These are phyloP conservation scores for Ganoderma leucocontextum DNA, from an alignment of 1,284 basidiomycete species.

Conservation along the genomic window DNA sequence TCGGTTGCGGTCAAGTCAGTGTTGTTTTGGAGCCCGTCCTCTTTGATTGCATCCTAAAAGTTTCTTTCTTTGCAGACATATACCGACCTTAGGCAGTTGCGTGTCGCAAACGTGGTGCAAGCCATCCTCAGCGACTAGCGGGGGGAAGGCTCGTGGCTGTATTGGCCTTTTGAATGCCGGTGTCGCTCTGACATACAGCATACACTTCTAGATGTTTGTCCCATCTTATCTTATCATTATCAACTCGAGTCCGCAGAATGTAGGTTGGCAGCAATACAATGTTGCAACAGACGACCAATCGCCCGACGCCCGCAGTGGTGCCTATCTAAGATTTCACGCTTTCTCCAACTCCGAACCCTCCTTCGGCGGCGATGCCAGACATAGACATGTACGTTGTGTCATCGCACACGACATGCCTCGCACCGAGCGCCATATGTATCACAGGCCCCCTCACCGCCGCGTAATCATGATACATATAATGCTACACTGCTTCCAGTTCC, in stretches of 20 bases:
- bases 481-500: not conserved
- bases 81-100: constrained; percentile 89
- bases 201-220: not conserved
- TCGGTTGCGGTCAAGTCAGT: constrained; percentile 90
- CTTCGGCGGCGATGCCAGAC: not conserved
- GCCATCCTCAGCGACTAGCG: constrained; percentile 81
- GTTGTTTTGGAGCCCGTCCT: not conserved
- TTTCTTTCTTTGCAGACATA: constrained; percentile 71
- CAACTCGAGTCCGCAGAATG: not conserved
- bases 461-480: not conserved
- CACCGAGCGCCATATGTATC: not conserved
- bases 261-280: not conserved
- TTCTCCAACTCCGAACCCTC: not conserved
- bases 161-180: not conserved
- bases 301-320: constrained; percentile 5
- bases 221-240: not conserved
- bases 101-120: constrained; percentile 92
- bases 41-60: not conserved
- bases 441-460: too few species aligned
- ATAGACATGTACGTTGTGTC: not conserved
- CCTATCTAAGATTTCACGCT: not conserved
- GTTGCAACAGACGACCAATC: not conserved
- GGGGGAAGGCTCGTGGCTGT: not conserved
- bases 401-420: not conserved
- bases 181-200: not conserved